Percentiles rank a stretch among this genome's conserved stretches.
phyloP scores from a whole-genome alignment of 192 early-diverging fungal genomes.

The Helicostylum pulchrum region DNA sequence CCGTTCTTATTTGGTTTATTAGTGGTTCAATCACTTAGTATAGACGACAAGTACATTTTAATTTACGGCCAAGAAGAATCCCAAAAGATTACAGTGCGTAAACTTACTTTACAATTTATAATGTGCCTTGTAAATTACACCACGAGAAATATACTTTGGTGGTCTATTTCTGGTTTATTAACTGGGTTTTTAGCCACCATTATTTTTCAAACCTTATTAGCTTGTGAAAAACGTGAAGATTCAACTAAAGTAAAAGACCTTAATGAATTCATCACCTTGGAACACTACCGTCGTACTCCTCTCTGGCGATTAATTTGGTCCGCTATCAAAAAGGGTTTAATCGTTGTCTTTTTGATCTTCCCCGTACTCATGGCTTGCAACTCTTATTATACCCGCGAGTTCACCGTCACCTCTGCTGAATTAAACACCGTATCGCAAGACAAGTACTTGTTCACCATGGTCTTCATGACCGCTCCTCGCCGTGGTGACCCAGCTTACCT shows the following conservation, averaged over 20 bases:
- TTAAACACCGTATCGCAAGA: conserved; percentile 32
- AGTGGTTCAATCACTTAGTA: conserved; percentile 43
- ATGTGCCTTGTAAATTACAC: conserved; percentile 49
- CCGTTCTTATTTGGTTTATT: conserved; percentile 52
- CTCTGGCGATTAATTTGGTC: conserved; percentile 33
- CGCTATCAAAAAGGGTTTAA: conserved; percentile 17
- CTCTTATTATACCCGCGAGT: conserved; percentile 28
- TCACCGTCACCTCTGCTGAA: conserved; percentile 9
- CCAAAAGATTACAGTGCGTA: conserved; percentile 33
- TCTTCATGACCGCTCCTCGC: conserved; percentile 54
- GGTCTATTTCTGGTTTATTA: conserved; percentile 48
- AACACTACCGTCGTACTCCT: conserved; percentile 24
- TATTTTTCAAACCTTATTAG: conserved; percentile 23
- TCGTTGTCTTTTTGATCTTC: conserved; percentile 24
- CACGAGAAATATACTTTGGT: conserved; percentile 53
- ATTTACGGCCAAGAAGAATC: conserved; percentile 30
- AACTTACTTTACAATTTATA: conserved; percentile 41
- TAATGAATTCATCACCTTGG: conserved; percentile 1
- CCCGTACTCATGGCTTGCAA: conserved; percentile 36
- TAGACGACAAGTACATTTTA: conserved; percentile 41
- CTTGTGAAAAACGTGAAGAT: conserved; percentile 10
- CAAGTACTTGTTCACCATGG: conserved; percentile 42
- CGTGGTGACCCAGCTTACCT: conserved; percentile 43
- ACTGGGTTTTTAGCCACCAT: conserved; percentile 43
- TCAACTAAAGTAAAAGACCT: not conserved